phyloP scores from a whole-genome alignment of 2,329 filamentous ascomycete species.

The Venturia aucupariae region DNA sequence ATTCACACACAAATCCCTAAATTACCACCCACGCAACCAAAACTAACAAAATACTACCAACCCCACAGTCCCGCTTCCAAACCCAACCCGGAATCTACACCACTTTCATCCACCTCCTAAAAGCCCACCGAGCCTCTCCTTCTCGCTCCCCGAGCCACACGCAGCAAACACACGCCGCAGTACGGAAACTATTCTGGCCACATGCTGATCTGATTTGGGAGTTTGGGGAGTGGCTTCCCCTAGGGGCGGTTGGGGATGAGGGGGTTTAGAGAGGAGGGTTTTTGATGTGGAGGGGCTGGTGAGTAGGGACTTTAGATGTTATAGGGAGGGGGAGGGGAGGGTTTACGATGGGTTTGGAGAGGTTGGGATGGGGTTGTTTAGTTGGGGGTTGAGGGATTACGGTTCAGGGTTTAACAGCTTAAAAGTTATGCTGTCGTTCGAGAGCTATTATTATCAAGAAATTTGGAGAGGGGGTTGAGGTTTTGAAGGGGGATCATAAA shows the following conservation, averaged over 20 bases:
- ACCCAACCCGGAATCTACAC: not conserved
- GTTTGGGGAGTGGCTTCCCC: constrained; percentile 1
- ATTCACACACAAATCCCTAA: too few relatives aligned
- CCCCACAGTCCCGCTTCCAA: not conserved
- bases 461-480: not conserved
- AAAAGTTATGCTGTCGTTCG: not conserved
- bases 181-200: not conserved
- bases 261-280: too few relatives aligned
- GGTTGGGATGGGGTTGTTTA: too few relatives aligned
- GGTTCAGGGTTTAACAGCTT: not conserved
- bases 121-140: not conserved
- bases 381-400: not conserved
- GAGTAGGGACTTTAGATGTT: not conserved
- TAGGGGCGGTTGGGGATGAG: too few relatives aligned
- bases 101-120: not conserved
- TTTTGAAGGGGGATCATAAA: not conserved
- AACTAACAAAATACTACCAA: too few relatives aligned
- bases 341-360: too few relatives aligned
- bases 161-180: not conserved
- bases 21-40: too few relatives aligned
- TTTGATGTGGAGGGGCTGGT: not conserved
- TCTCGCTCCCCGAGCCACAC: not conserved
- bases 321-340: too few relatives aligned
- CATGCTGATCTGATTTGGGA: not conserved
- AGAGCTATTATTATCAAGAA: not conserved